Percentiles rank a stretch among this genome's conserved stretches.
Evolutionary conservation across 352 stramenopile genomes (phyloP).

Genomic region (Globisporangium lucens): DNA sequence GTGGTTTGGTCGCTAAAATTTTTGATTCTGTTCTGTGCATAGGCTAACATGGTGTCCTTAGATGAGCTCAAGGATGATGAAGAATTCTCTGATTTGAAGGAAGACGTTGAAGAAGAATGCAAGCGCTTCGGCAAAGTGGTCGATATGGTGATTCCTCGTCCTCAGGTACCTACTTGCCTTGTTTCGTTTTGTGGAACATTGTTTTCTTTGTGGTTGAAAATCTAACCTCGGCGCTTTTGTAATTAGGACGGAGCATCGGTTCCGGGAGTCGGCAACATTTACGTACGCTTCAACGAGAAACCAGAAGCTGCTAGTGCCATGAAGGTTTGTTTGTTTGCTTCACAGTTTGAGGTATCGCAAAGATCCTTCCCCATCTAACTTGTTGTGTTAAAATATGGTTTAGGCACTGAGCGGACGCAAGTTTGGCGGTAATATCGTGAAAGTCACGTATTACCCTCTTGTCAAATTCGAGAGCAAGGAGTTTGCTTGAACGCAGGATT

Average conservation of each 20-base stretch:
- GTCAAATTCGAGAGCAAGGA: conserved; percentile 70
- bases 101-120: conserved; percentile 89
- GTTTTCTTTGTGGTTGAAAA: not conserved
- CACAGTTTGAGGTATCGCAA: not conserved
- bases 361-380: not conserved
- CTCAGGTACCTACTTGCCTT: conserved; percentile 42
- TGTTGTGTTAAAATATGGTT: not conserved
- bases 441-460: conserved; percentile 74
- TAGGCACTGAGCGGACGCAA: conserved; percentile 82
- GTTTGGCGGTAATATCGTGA: conserved; percentile 84
- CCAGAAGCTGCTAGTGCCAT: conserved; percentile 55
- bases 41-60: conserved; percentile 85
- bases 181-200: not conserved
- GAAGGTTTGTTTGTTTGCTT: conserved; percentile 44
- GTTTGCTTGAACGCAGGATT: conserved; percentile 31
- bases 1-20: not conserved
- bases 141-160: conserved; percentile 73
- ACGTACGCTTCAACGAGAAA: conserved; percentile 67
- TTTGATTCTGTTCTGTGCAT: conserved; percentile 8
- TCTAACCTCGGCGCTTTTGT: not conserved
- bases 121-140: conserved; percentile 80
- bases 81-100: conserved; percentile 83
- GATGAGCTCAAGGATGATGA: conserved; percentile 85
- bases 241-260: conserved; percentile 55
- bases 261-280: conserved; percentile 73